A percentile compares a stretch with the other conserved stretches of the same genome.
Conservation (phyloP, 164 flowering plant genomes). For the Warburgia ugandensis region DNA sequence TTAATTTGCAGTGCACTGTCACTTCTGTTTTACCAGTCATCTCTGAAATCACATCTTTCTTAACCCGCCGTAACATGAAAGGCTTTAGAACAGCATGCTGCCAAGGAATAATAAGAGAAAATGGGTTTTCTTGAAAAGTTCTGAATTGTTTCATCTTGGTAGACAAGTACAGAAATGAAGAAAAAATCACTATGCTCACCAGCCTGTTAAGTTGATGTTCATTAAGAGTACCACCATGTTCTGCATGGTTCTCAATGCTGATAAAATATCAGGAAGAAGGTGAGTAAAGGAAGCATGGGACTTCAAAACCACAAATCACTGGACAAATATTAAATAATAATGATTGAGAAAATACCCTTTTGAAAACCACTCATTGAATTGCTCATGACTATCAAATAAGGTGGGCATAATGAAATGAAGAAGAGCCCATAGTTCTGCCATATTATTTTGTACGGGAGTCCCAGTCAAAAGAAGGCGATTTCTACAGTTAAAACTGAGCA, state of each 20-base stretch:
- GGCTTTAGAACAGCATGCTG: constrained; percentile 98
- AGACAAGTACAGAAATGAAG: too few relatives aligned
- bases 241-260: constrained; percentile 99
- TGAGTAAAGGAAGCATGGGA: constrained; percentile 1
- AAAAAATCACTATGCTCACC: constrained; percentile 56
- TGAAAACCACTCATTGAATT: constrained; percentile 98
- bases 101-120: too few relatives aligned
- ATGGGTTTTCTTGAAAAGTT: too few relatives aligned
- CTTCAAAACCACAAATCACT: neutral
- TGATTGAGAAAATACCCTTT: constrained; percentile 59
- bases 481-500: constrained; percentile 96
- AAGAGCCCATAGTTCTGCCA: constrained; percentile 99
- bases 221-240: constrained; percentile 96
- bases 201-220: constrained; percentile 98
- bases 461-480: constrained; percentile 98
- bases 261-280: constrained; percentile 10
- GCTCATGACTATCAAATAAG: constrained; percentile 97
- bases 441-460: constrained; percentile 96
- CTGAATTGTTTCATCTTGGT: too few relatives aligned
- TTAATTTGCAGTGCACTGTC: constrained; percentile 88
- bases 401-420: constrained; percentile 99
- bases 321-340: neutral
- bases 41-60: constrained; percentile 91
- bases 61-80: constrained; percentile 94
- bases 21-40: constrained; percentile 87